These are phyloP conservation scores for Mayamaea pseudoterrestris DNA, from an alignment of 108 stramenopile genomes.

Conservation along the genomic window DNA sequence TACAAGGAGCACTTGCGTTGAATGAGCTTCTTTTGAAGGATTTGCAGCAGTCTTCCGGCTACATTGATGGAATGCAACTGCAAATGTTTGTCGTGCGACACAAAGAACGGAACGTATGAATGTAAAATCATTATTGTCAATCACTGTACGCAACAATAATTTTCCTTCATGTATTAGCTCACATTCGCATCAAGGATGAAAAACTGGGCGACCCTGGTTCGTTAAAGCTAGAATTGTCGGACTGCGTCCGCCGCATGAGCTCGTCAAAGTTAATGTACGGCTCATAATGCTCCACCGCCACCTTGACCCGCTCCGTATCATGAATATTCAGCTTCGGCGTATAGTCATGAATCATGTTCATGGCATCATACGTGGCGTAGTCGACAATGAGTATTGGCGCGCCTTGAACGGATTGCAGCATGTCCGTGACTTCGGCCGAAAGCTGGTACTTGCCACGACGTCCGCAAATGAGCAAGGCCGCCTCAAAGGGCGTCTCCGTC, in stretches of 20 bases:
- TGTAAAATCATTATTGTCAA: too few relatives aligned
- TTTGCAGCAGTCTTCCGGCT: constrained; percentile 47
- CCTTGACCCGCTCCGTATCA: constrained; percentile 49
- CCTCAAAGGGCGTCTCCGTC: constrained; percentile 19
- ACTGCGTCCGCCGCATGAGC: constrained; percentile 33
- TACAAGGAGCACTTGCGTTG: constrained; percentile 22
- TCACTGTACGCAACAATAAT: too few relatives aligned
- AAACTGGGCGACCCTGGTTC: background rate
- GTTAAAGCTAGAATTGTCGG: background rate
- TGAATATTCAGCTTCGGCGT: constrained; percentile 78
- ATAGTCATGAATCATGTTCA: constrained; percentile 44
- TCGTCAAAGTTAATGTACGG: constrained; percentile 83
- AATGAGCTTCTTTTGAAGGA: constrained; percentile 22
- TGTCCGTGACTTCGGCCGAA: constrained; percentile 35
- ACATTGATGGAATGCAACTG: constrained; percentile 56
- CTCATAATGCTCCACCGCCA: constrained; percentile 75
- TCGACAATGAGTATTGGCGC: constrained; percentile 40
- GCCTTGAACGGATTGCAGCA: constrained; percentile 31
- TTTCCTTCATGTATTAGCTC: too few relatives aligned
- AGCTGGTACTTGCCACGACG: constrained; percentile 47
- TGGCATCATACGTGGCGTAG: constrained; percentile 53
- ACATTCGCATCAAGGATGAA: background rate
- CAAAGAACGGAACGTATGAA: too few relatives aligned
- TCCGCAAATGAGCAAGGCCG: constrained; percentile 63
- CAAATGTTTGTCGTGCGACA: constrained; percentile 40